Evolutionary conservation across 345 rosid species (phyloP).

Genomic region (Draba incana): DNA sequence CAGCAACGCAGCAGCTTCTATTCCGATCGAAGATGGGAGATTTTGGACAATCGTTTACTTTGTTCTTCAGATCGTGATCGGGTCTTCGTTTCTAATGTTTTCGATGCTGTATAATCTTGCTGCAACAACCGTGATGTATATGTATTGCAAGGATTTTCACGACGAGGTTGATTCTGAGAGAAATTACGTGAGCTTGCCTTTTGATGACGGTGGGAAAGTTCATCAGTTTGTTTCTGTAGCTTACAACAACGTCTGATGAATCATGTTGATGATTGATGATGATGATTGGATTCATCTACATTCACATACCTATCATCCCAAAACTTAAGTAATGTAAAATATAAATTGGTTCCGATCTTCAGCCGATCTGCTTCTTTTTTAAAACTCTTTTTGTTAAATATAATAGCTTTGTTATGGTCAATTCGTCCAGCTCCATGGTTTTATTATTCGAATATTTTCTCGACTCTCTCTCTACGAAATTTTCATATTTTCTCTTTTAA

Average conservation of each 20-base stretch:
- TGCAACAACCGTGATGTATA: constrained; percentile 59
- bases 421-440: too few relatives aligned
- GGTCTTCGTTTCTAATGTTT: constrained; percentile 44
- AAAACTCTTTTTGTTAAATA: too few relatives aligned
- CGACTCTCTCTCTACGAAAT: too few relatives aligned
- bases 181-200: constrained; percentile 76
- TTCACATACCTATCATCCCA: too few relatives aligned
- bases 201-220: constrained; percentile 61
- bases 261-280: constrained; percentile 13
- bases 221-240: constrained; percentile 48
- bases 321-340: too few relatives aligned
- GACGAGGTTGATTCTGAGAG: constrained; percentile 67
- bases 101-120: constrained; percentile 52
- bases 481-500: too few relatives aligned
- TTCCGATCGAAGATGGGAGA: neutral
- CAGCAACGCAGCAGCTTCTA: constrained; percentile 18
- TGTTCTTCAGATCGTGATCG: constrained; percentile 52
- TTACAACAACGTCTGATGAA: constrained; percentile 31
- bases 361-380: too few relatives aligned
- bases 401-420: too few relatives aligned
- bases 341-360: too few relatives aligned
- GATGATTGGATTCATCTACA: neutral
- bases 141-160: constrained; percentile 65
- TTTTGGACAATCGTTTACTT: constrained; percentile 51
- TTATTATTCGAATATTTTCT: too few relatives aligned